Evolutionary conservation across 1,139 yeast species (phyloP), one percentile per base, ranked within the genome.

Genomic region (Yamadazyma diospyri): DNA sequence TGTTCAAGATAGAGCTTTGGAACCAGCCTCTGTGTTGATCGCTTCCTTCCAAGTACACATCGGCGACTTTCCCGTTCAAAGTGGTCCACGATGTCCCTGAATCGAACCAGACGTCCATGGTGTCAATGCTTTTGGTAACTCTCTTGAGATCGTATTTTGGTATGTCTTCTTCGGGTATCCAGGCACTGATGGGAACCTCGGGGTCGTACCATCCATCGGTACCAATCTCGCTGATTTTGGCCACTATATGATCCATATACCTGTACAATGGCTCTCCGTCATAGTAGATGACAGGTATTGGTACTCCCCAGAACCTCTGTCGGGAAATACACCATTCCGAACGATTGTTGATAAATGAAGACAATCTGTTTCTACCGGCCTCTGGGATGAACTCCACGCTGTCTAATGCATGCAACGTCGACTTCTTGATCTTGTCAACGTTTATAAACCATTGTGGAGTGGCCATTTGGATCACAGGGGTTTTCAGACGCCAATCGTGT

Each of bases 1-100:
- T 84, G 23, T 94, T 89, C 38, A 94, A 64, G 24, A 94, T 62
- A 1, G 97, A 87, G 17, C 96, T 86, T 60, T 92, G 99, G 55
- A 92, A 92, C 99, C 99, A 92, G 0, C 99, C 99, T 40, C 99
- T 74, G 53, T 94, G 98, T 56, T 92, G 99, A 53, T 92, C 99
- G 22, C 92, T 78, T 1, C 99, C 99, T 62, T 92, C 99, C 14
- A 89, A 59, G 51, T 87, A 89, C 11, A 86, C 72, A 53, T 89
- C 94, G 1, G 95, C 85, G 8, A 45, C 42, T 32, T 70, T 49
- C 6, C 67, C 66, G 16, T 64, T 53, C 20, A 87, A 64, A 27
- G 78, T 75, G 5, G 81, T 75, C 98, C 98, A 92, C 22, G 94
- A 81, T 1, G 95, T 78, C 0, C 99, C 99, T 25, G 95, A 85